Conservation (phyloP, 1,284 basidiomycete species). For the Bjerkandera adusta region DNA sequence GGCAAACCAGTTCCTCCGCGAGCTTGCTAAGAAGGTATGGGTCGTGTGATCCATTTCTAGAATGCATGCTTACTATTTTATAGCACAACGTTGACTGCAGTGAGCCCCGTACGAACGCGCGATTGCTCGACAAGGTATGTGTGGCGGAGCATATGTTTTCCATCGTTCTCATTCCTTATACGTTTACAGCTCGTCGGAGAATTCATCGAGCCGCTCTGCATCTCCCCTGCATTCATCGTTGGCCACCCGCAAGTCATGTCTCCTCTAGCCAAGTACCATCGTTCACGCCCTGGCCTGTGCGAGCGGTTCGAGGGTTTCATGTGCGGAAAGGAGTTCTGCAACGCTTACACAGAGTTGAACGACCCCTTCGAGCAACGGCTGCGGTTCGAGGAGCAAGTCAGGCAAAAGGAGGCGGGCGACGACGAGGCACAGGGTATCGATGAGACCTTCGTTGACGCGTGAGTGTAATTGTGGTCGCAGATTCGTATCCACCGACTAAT, state of each 20-base stretch:
- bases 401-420: conserved; percentile 96
- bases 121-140: conserved; percentile 89
- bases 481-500: conserved; percentile 12
- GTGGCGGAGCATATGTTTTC: background rate
- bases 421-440: conserved; percentile 98
- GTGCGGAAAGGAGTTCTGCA: conserved; percentile 96
- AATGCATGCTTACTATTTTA: background rate
- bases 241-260: conserved; percentile 99
- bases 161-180: conserved; percentile 11
- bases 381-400: conserved; percentile 93
- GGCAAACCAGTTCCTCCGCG: conserved; percentile 87
- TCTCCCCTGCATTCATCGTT: conserved; percentile 96
- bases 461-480: conserved; percentile 34
- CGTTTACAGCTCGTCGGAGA: conserved; percentile 84
- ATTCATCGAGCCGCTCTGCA: conserved; percentile 95
- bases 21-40: conserved; percentile 78
- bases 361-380: conserved; percentile 96
- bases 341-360: conserved; percentile 98
- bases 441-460: conserved; percentile 92
- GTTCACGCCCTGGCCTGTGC: conserved; percentile 90
- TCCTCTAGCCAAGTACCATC: conserved; percentile 95
- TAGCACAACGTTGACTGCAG: conserved; percentile 97
- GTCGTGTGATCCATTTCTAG: background rate
- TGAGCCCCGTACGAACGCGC: conserved; percentile 94
- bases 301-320: conserved; percentile 99